Percentiles rank a stretch among this genome's conserved stretches.
Conservation (phyloP, 2,329 filamentous ascomycete species). For the Diaporthe destruens region DNA sequence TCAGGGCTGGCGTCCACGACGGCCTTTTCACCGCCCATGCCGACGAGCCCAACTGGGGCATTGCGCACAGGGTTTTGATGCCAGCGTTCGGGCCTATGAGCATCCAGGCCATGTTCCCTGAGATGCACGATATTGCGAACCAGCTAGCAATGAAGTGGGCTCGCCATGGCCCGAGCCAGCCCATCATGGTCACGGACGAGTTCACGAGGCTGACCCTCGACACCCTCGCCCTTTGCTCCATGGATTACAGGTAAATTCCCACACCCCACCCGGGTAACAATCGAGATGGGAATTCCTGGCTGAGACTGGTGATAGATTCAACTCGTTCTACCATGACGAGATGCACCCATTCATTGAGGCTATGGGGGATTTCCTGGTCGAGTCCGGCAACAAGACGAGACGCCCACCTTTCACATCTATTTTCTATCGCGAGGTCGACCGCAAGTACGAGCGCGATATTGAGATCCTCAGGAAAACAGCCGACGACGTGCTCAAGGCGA, state of each 20-base stretch:
- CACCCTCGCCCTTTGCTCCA: conserved; percentile 77
- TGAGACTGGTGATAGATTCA: conserved; percentile 61
- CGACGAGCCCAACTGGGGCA: conserved; percentile 72
- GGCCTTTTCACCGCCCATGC: conserved; percentile 69
- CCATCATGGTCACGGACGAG: conserved; percentile 73
- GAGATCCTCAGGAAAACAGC: conserved; percentile 66
- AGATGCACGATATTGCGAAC: conserved; percentile 76
- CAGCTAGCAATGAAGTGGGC: conserved; percentile 79
- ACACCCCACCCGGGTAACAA: not conserved
- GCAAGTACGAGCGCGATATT: conserved; percentile 68
- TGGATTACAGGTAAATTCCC: conserved; percentile 70
- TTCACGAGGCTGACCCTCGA: conserved; percentile 81
- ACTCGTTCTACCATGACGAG: conserved; percentile 77
- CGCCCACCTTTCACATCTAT: conserved; percentile 62
- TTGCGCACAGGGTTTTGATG: conserved; percentile 74
- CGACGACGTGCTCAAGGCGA: conserved; percentile 70
- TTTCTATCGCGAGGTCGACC: conserved; percentile 61
- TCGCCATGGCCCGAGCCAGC: conserved; percentile 67
- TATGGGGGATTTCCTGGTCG: conserved; percentile 74
- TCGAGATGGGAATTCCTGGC: not conserved
- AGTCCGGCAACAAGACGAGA: conserved; percentile 64
- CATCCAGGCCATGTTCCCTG: conserved; percentile 76
- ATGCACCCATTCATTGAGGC: conserved; percentile 78
- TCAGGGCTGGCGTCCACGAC: conserved; percentile 71
- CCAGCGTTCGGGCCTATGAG: conserved; percentile 78